Evolutionary conservation across 371 early-diverging fungal genomes (phyloP).

Genomic region (Blastocladiella emersonii): DNA sequence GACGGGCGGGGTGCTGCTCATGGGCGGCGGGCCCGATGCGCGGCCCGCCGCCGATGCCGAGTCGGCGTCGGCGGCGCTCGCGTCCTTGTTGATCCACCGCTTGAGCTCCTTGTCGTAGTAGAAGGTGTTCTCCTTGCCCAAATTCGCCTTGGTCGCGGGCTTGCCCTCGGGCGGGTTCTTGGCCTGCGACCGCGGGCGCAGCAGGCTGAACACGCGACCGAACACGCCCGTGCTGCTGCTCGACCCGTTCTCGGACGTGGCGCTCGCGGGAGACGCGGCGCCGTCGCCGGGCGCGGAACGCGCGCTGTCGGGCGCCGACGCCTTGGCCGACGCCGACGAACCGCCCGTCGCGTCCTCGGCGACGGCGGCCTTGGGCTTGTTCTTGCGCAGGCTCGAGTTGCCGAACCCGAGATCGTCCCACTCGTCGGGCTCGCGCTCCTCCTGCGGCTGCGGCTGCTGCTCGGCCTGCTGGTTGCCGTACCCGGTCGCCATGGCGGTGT

Average conservation of each 20-base stretch:
- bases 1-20: too few species aligned
- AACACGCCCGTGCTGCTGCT: background rate
- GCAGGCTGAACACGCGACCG: background rate
- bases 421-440: too few species aligned
- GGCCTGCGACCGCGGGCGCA: background rate
- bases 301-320: background rate
- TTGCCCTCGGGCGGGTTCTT: background rate
- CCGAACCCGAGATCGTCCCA: conserved; percentile 26
- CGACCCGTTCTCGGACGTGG: background rate
- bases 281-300: background rate
- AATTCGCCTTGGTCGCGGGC: conserved; percentile 18
- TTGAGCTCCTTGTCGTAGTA: conserved; percentile 18
- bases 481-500: too few species aligned
- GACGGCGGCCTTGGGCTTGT: background rate
- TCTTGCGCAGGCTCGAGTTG: conserved; percentile 15
- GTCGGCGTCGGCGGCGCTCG: background rate
- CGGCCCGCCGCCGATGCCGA: background rate
- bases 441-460: too few species aligned
- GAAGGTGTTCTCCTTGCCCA: conserved; percentile 17
- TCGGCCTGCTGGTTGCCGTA: too few species aligned
- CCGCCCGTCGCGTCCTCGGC: background rate
- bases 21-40: background rate
- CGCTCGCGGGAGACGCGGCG: background rate
- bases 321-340: background rate
- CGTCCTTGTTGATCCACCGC: conserved; percentile 19